phyloP scores from a whole-genome alignment of 768 basidiomycete genomes.

The Termitomyces sp. region DNA sequence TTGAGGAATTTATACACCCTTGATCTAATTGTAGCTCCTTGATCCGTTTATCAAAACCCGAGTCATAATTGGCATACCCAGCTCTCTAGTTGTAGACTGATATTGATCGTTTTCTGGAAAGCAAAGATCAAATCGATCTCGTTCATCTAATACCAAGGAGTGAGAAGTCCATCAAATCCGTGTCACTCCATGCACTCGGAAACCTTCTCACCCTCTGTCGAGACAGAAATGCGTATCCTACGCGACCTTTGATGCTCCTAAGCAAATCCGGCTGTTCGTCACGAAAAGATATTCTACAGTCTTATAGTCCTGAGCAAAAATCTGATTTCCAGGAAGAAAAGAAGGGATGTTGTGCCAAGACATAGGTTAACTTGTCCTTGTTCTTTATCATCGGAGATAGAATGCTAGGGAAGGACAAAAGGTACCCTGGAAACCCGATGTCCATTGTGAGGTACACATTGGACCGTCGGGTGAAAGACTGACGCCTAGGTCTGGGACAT shows the following conservation, averaged over 20 bases:
- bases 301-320: constrained; percentile 61
- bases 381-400: not conserved
- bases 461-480: constrained; percentile 60
- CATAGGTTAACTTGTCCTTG: not conserved
- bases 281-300: constrained; percentile 40
- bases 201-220: constrained; percentile 70
- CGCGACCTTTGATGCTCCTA: constrained; percentile 60
- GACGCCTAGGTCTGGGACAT: constrained; percentile 59
- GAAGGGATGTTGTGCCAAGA: not conserved
- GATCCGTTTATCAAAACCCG: not conserved
- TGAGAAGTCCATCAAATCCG: not conserved
- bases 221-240: constrained; percentile 74
- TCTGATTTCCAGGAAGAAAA: constrained; percentile 21
- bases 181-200: constrained; percentile 44
- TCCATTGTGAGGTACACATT: constrained; percentile 50
- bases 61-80: constrained; percentile 33
- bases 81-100: constrained; percentile 46
- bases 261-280: constrained; percentile 63
- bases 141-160: constrained; percentile 44
- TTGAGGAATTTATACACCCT: constrained; percentile 60
- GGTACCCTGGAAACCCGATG: constrained; percentile 55
- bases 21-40: constrained; percentile 34
- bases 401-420: not conserved
- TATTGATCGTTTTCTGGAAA: constrained; percentile 49
- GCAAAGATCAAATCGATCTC: constrained; percentile 65